Conservation (phyloP, 441 rosid species). For the Corymbia citriodora region DNA sequence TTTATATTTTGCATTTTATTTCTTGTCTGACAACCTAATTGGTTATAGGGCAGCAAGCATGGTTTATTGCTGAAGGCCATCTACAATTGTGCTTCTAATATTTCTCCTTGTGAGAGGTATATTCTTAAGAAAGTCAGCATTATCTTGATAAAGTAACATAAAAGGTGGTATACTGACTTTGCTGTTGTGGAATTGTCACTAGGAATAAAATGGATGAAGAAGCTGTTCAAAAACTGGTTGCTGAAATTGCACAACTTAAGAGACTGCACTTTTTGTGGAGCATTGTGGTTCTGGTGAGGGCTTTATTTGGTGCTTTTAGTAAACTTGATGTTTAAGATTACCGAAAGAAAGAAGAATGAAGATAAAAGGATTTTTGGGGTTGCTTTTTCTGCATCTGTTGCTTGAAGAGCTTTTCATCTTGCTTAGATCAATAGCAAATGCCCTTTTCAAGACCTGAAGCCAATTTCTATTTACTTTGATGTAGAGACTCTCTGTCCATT, state of each 20-base stretch:
- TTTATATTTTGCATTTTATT: neutral
- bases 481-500: neutral
- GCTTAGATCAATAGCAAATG: neutral
- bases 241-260: constrained; percentile 56
- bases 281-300: constrained; percentile 63
- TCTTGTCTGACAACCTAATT: constrained; percentile 23
- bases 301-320: constrained; percentile 9
- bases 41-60: constrained; percentile 24
- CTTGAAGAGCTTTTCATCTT: neutral
- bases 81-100: constrained; percentile 46
- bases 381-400: neutral
- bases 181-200: constrained; percentile 17
- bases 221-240: constrained; percentile 37
- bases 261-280: constrained; percentile 61
- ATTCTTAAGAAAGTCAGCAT: constrained; percentile 2
- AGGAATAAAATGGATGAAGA: constrained; percentile 46
- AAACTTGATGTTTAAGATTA: neutral
- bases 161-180: constrained; percentile 23
- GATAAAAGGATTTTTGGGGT: neutral
- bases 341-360: neutral
- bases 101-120: constrained; percentile 65
- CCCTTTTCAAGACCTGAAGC: neutral
- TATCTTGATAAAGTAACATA: neutral
- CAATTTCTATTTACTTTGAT: neutral
- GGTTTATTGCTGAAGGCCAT: constrained; percentile 41